phyloP scores from a whole-genome alignment of 2,329 filamentous ascomycete species.

The Kalaharituber pfeilii region DNA sequence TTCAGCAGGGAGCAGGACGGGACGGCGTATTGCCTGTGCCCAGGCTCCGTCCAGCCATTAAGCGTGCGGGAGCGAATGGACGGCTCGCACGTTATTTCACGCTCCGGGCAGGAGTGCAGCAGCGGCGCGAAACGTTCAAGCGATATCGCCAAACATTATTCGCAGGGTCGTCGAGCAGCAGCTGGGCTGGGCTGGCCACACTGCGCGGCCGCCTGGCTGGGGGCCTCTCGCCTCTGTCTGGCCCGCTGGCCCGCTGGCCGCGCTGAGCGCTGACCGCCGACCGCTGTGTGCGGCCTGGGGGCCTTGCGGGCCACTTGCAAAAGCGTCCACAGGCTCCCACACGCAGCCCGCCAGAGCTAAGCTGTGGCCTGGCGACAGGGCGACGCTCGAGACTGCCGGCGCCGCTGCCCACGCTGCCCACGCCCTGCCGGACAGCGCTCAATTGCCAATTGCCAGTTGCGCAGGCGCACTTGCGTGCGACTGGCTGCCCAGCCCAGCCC shows the following conservation, averaged over 20 bases:
- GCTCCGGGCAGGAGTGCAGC: background rate
- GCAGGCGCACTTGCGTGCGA: background rate
- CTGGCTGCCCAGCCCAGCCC: background rate
- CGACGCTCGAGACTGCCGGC: background rate
- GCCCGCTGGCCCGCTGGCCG: too few relatives aligned
- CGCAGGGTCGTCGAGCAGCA: background rate
- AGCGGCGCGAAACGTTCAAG: background rate
- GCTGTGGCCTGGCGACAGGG: background rate
- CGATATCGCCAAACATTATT: background rate
- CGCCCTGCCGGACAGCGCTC: background rate
- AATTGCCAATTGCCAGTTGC: background rate
- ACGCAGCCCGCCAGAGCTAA: background rate
- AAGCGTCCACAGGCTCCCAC: too few relatives aligned
- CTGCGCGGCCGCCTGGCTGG: too few relatives aligned
- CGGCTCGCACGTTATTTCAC: background rate
- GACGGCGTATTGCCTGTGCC: too few relatives aligned
- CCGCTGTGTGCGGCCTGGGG: too few relatives aligned
- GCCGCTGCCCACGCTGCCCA: background rate
- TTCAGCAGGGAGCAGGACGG: background rate
- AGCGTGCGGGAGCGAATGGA: background rate
- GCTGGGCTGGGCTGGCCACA: background rate
- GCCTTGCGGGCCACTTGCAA: too few relatives aligned
- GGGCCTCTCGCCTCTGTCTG: too few relatives aligned
- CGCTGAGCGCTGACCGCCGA: too few relatives aligned
- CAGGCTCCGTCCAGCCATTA: too few relatives aligned